These are phyloP conservation scores for Poteriospumella lacustris DNA, from an alignment of 108 stramenopile species.

Conservation along the genomic window DNA sequence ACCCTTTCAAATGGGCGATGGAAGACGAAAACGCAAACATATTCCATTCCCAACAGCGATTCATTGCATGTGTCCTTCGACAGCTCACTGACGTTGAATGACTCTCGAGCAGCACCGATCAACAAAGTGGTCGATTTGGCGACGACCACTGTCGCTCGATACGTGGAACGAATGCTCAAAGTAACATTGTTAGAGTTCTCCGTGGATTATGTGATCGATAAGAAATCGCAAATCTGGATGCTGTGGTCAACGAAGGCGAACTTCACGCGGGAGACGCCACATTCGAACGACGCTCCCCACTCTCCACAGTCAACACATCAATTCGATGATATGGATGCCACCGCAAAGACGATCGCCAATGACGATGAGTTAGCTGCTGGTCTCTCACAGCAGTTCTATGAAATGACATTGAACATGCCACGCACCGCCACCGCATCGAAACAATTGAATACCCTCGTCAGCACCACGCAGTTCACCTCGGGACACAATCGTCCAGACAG, in stretches of 20 bases:
- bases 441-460: too few relatives aligned
- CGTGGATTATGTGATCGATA: slow-evolving; percentile 20
- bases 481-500: background rate
- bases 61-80: background rate
- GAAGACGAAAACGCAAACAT: slow-evolving; percentile 1
- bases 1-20: background rate
- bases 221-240: slow-evolving; percentile 19
- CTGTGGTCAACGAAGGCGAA: background rate
- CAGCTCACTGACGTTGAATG: background rate
- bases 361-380: background rate
- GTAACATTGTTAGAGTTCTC: background rate
- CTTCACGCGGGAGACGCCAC: background rate
- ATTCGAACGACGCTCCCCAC: too few relatives aligned
- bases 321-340: background rate
- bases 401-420: too few relatives aligned
- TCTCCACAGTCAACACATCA: too few relatives aligned
- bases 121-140: slow-evolving; percentile 5
- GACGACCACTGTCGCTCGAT: slow-evolving; percentile 1
- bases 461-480: background rate
- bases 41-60: background rate
- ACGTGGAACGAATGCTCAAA: slow-evolving; percentile 8
- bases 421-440: too few relatives aligned
- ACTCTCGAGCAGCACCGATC: background rate
- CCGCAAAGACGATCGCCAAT: background rate
- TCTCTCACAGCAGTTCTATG: background rate